phyloP scores from a whole-genome alignment of 192 early-diverging fungal genomes.

The Haplosporangium gracile region DNA sequence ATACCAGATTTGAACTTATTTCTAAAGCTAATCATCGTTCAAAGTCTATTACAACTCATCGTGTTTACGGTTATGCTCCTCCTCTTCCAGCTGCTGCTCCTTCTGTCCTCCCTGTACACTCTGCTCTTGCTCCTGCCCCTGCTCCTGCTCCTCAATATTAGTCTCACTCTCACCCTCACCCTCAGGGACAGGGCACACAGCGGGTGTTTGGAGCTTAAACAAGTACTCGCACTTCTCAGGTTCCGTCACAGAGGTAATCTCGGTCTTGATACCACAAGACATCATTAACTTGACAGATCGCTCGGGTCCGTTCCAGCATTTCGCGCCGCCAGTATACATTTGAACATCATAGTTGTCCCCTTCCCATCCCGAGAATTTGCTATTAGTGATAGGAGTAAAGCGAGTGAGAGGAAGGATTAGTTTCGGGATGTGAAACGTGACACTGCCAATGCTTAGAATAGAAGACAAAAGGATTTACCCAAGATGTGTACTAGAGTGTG shows the following conservation, averaged over 20 bases:
- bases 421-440: background rate
- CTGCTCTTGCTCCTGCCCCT: background rate
- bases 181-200: constrained; percentile 72
- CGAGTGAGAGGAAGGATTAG: background rate
- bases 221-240: constrained; percentile 96
- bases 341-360: constrained; percentile 69
- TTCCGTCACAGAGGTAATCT: constrained; percentile 82
- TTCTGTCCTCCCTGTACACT: background rate
- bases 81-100: background rate
- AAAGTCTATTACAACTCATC: background rate
- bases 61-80: background rate
- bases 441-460: too few relatives aligned
- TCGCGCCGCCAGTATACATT: constrained; percentile 77
- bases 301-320: constrained; percentile 97
- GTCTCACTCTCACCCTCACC: background rate
- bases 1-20: too few relatives aligned
- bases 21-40: background rate
- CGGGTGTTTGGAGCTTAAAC: constrained; percentile 81
- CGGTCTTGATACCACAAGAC: constrained; percentile 77
- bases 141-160: background rate
- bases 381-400: constrained; percentile 21
- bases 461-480: constrained; percentile 59
- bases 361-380: constrained; percentile 65
- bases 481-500: constrained; percentile 65
- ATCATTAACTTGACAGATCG: constrained; percentile 75